Evolutionary conservation across 768 basidiomycete genomes (phyloP).

Genomic region (Boletus eberwhitei): DNA sequence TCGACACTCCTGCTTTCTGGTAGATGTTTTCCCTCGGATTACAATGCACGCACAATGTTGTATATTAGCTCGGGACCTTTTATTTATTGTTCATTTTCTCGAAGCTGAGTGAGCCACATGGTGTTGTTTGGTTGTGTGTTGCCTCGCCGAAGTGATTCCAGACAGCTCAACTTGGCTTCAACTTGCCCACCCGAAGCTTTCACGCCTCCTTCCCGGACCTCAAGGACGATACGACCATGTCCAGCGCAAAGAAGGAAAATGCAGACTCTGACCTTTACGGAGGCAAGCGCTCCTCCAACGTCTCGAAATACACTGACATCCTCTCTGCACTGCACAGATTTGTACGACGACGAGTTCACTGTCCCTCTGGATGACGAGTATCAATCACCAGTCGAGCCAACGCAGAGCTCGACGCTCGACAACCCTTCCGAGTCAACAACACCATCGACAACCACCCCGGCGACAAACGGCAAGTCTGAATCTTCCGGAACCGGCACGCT

Average conservation of each 20-base stretch:
- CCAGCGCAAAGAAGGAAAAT: constrained; percentile 26
- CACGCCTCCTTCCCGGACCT: not conserved
- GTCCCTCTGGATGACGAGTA: constrained; percentile 32
- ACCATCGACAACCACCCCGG: constrained; percentile 14
- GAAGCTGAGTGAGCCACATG: constrained; percentile 6
- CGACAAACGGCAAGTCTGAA: constrained; percentile 23
- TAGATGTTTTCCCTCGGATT: constrained; percentile 14
- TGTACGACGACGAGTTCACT: constrained; percentile 49
- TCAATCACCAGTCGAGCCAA: constrained; percentile 25
- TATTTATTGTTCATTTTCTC: constrained; percentile 21
- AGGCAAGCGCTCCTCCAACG: constrained; percentile 32
- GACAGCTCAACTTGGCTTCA: not conserved
- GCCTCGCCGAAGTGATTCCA: not conserved
- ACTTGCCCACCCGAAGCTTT: constrained; percentile 2
- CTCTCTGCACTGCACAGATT: constrained; percentile 35
- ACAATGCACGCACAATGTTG: constrained; percentile 21
- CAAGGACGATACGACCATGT: constrained; percentile 13
- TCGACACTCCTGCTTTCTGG: not conserved
- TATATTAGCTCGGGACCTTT: constrained; percentile 21
- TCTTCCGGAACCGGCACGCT: constrained; percentile 20
- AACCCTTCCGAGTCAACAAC: constrained; percentile 15
- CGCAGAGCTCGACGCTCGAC: constrained; percentile 14
- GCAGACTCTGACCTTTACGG: constrained; percentile 45
- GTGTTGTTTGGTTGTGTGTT: constrained; percentile 27
- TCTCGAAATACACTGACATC: constrained; percentile 1